phyloP scores from a whole-genome alignment of 2,329 filamentous ascomycete genomes.

The Diaporthe vexans region DNA sequence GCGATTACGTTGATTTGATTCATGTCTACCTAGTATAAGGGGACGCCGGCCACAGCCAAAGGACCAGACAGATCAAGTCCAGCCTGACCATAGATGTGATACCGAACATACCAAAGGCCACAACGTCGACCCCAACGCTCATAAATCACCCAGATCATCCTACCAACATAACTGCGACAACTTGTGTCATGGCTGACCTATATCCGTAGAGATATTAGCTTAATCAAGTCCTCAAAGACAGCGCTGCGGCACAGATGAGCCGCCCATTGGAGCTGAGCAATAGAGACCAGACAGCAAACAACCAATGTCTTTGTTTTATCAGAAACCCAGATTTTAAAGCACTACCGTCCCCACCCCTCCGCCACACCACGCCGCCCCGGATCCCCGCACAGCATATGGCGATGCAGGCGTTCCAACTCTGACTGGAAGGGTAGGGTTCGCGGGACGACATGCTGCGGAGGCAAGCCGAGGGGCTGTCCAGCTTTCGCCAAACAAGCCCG shows the following conservation, averaged over 20 bases:
- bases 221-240: neutral
- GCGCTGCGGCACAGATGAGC: neutral
- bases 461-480: slow-evolving; percentile 32
- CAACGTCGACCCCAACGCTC: neutral
- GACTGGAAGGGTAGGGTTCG: slow-evolving; percentile 38
- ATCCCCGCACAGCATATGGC: slow-evolving; percentile 52
- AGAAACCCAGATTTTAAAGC: slow-evolving; percentile 58
- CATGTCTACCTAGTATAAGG: neutral
- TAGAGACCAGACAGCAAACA: slow-evolving; percentile 3
- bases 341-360: slow-evolving; percentile 53
- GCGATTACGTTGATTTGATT: neutral
- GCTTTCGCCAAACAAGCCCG: slow-evolving; percentile 40
- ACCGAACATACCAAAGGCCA: neutral
- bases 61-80: neutral
- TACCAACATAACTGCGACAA: neutral
- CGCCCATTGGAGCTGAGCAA: neutral
- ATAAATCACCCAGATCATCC: neutral
- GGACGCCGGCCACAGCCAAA: too few species aligned
- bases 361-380: slow-evolving; percentile 43
- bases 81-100: neutral
- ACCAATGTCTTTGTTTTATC: slow-evolving; percentile 42
- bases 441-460: slow-evolving; percentile 38
- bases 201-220: neutral
- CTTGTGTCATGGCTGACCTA: neutral
- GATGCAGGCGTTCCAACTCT: slow-evolving; percentile 49